Conservation (phyloP, 116 monocot species). For the Cymodocea nodosa region DNA sequence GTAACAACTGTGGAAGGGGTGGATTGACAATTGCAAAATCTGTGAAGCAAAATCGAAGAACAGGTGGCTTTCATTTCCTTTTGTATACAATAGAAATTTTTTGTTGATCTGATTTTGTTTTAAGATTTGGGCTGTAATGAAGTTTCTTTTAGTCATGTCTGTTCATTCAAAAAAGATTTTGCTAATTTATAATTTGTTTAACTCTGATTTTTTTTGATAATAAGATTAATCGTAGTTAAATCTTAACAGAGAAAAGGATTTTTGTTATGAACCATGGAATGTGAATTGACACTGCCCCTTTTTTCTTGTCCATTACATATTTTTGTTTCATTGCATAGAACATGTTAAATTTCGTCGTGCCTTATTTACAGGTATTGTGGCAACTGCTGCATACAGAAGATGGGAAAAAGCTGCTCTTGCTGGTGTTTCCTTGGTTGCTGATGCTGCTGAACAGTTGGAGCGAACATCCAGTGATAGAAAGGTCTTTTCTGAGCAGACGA, state of each 20-base stretch:
- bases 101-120: background rate
- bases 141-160: no score
- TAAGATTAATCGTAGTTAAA: no score
- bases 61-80: slow-evolving; percentile 34
- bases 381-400: slow-evolving; percentile 74
- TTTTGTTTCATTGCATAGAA: background rate
- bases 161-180: no score
- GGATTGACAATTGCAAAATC: slow-evolving; percentile 29
- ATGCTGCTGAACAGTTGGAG: slow-evolving; percentile 92
- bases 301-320: background rate
- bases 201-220: no score
- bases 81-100: background rate
- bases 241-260: no score
- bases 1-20: slow-evolving; percentile 26
- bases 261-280: no score
- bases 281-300: background rate
- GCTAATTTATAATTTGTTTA: no score
- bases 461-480: slow-evolving; percentile 21
- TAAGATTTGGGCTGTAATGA: background rate
- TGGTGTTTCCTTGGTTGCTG: slow-evolving; percentile 96
- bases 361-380: slow-evolving; percentile 32
- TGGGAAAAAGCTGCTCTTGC: slow-evolving; percentile 97
- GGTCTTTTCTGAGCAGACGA: slow-evolving; percentile 13
- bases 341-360: background rate
- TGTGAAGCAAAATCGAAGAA: slow-evolving; percentile 49